Evolutionary conservation across 2,329 filamentous ascomycete genomes (phyloP).

Genomic region (Neonectria hederae): DNA sequence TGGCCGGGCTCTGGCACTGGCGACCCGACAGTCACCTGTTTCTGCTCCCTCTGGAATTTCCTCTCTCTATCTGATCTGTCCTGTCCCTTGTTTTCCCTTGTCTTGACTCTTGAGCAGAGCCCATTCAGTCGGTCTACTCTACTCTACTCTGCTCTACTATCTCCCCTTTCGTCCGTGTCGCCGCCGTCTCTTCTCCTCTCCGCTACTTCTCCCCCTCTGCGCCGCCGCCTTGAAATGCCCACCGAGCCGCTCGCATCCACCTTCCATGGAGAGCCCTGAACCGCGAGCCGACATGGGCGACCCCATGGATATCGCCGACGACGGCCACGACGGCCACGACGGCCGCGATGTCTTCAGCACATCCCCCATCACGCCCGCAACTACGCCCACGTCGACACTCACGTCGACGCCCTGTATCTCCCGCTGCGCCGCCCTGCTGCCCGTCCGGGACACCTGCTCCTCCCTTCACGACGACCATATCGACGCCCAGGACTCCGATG

Average conservation of each 20-base stretch:
- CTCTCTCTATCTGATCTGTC: neutral
- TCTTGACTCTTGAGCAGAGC: neutral
- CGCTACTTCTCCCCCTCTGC: neutral
- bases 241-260: constrained; percentile 33
- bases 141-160: neutral
- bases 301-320: constrained; percentile 40
- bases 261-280: constrained; percentile 38
- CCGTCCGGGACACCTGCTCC: constrained; percentile 37
- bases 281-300: constrained; percentile 36
- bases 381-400: constrained; percentile 20
- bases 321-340: constrained; percentile 35
- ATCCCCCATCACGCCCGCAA: constrained; percentile 11
- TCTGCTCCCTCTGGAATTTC: constrained; percentile 31
- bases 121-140: neutral
- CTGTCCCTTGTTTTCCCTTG: neutral
- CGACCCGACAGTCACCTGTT: constrained; percentile 38
- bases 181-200: neutral
- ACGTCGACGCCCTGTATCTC: constrained; percentile 32
- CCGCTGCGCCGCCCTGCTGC: constrained; percentile 34
- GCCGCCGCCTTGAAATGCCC: constrained; percentile 37
- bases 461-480: constrained; percentile 28
- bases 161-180: neutral
- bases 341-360: constrained; percentile 11
- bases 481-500: constrained; percentile 38
- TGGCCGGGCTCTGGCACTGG: constrained; percentile 21